A percentile compares a stretch with the other conserved stretches of the same genome.
Evolutionary conservation across 2,329 filamentous ascomycete genomes (phyloP).

Genomic region (Coniochaeta sp.): DNA sequence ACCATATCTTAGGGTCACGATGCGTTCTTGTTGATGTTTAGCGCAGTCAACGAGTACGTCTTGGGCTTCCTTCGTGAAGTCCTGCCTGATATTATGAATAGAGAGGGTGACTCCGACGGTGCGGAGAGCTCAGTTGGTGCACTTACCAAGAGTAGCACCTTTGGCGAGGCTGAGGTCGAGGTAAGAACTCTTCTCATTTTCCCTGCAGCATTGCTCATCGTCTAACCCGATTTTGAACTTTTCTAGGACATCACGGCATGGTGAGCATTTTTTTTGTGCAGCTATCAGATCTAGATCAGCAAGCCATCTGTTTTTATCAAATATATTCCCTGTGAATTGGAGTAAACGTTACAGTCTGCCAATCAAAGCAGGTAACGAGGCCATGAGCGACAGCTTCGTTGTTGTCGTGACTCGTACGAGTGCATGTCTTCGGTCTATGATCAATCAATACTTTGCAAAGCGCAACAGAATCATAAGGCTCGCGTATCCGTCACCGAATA

Average conservation of each 20-base stretch:
- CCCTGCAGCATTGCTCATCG: conserved; percentile 13
- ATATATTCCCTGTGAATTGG: not conserved
- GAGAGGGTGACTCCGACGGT: conserved; percentile 34
- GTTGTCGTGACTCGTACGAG: not conserved
- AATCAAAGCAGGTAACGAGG: not conserved
- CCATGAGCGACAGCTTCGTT: not conserved
- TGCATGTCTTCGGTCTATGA: not conserved
- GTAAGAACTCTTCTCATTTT: conserved; percentile 93
- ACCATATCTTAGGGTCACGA: conserved; percentile 61
- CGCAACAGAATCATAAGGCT: not conserved
- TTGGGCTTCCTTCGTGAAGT: conserved; percentile 75
- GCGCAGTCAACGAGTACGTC: conserved; percentile 82
- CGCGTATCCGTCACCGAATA: not conserved
- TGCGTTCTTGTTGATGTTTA: conserved; percentile 89
- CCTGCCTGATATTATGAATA: conserved; percentile 81
- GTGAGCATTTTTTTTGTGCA: not conserved
- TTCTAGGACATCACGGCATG: not conserved
- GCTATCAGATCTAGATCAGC: not conserved
- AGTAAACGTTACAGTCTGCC: not conserved
- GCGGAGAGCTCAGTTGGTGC: conserved; percentile 45
- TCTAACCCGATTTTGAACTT: not conserved
- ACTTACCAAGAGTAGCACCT: conserved; percentile 80
- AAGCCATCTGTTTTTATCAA: not conserved
- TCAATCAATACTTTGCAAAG: not conserved
- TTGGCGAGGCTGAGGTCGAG: conserved; percentile 91